These are phyloP conservation scores for Trypanosoma conorhini DNA, from an alignment of 208 protist genomes.

Conservation along the genomic window DNA sequence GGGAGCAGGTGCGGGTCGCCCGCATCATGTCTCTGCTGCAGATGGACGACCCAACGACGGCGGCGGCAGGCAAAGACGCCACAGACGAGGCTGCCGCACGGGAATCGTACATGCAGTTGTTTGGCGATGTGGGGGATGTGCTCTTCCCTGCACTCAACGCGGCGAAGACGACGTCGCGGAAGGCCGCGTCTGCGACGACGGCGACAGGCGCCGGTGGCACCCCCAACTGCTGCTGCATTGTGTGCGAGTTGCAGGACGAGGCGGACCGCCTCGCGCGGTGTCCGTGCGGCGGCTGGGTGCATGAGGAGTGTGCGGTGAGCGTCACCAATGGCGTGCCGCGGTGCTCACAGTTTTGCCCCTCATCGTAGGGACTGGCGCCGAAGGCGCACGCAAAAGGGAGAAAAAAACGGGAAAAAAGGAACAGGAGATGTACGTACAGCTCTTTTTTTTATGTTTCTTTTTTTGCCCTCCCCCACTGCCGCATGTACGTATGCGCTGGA, in stretches of 20 bases:
- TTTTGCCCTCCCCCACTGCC: background rate
- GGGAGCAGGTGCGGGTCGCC: conserved; percentile 17
- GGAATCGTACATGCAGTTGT: conserved; percentile 22
- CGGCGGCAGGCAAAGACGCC: background rate
- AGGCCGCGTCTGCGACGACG: background rate
- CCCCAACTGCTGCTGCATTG: conserved; percentile 11
- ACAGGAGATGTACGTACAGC: background rate
- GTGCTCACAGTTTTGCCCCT: conserved; percentile 18
- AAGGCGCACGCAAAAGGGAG: background rate
- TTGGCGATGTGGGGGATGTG: conserved; percentile 20
- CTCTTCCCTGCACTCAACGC: conserved; percentile 4
- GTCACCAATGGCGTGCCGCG: background rate
- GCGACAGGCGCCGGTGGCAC: background rate
- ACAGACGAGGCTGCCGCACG: conserved; percentile 2
- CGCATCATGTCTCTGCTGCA: conserved; percentile 9
- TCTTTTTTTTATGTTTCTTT: background rate
- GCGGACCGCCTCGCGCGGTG: conserved; percentile 2
- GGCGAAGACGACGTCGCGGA: background rate
- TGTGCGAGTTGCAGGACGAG: conserved; percentile 22
- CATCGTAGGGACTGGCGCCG: background rate
- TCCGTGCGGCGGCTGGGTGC: conserved; percentile 15
- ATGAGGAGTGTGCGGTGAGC: conserved; percentile 5
- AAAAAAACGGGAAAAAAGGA: background rate
- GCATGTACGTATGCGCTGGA: background rate
- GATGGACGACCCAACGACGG: conserved; percentile 7